A percentile compares a stretch with the other conserved stretches of the same genome.
These are phyloP conservation scores for Parastagonospora nodorum DNA, from an alignment of 2,329 filamentous ascomycete genomes.

Conservation along the genomic window DNA sequence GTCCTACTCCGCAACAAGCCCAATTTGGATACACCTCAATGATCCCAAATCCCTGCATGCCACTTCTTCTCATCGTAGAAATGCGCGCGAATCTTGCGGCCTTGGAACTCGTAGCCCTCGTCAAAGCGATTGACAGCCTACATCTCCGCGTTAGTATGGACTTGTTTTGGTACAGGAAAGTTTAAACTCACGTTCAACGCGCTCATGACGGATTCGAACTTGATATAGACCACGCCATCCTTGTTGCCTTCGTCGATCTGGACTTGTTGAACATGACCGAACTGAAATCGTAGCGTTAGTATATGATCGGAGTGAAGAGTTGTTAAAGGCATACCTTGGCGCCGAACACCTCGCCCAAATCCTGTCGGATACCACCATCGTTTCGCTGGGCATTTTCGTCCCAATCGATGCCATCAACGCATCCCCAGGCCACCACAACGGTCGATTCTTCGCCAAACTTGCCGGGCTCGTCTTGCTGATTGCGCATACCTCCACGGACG, in stretches of 20 bases:
- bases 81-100: conserved; percentile 78
- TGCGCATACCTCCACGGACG: conserved; percentile 75
- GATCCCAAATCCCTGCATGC: conserved; percentile 56
- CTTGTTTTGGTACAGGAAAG: not conserved
- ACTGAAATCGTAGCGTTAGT: conserved; percentile 54
- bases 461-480: conserved; percentile 41
- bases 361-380: conserved; percentile 74
- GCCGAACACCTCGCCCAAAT: conserved; percentile 92
- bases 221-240: conserved; percentile 78
- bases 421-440: conserved; percentile 80
- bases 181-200: conserved; percentile 72
- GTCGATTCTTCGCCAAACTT: conserved; percentile 67
- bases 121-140: conserved; percentile 89
- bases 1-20: too few species aligned
- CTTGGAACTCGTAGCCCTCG: conserved; percentile 91
- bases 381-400: conserved; percentile 72
- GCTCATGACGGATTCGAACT: conserved; percentile 85
- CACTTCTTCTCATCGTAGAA: conserved; percentile 87
- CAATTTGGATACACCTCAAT: conserved; percentile 9
- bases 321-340: conserved; percentile 64
- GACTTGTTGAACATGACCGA: conserved; percentile 80
- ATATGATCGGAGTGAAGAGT: not conserved
- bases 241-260: conserved; percentile 67
- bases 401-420: conserved; percentile 85
- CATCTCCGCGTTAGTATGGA: conserved; percentile 8